Base-by-base conservation (phyloP, 2,329 filamentous ascomycete genomes). In the Tolypocladium inflatum region DNA sequence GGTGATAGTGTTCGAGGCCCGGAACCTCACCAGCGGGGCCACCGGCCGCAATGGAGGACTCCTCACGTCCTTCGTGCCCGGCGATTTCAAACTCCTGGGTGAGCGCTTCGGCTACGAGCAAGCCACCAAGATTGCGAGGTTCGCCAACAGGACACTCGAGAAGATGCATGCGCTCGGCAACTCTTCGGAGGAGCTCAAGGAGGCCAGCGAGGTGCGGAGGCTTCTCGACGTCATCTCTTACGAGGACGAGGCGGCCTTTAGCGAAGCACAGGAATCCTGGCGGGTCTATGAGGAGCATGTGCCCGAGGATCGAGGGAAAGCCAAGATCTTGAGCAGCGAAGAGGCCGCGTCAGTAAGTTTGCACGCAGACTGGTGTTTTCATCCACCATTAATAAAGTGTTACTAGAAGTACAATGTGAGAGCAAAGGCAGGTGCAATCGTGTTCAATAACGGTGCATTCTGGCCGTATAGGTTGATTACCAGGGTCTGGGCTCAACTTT, bases 381-480 rank as follows among this genome's bases (percentile, higher is more conserved):
- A 3, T 5, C 6, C 15, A 1, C 38, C 17, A 41, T 8, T 41
- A 6, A 41, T 17, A 19, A 13, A 55, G 58, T 4, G 38, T 55
- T 4, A 53, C 54, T 23, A 58, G 62, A 64, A 57, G 41, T 67
- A 64, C 60, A 64, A 64, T 26, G 60, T 68, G 38, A 66, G 65
- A 19, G 59, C 58, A 33, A 56, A 60, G 3, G 55, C 43, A 2
- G 76, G 76, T 0, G 76, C 73, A 10, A 53, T 59, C 33, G 33
- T 59, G 4, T 56, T 54, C 38, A 45, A 37, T 26, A 59, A 76
- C 4, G 79, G 77, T 4, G 76, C 76, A 9, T 67, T 81, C 7
- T 80, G 75, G 73, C 76, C 79, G 0, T 81, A 80, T 56, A 67
- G 76, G 15, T 69, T 82, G 3, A 70, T 80, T 0, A 74, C 74